Base-by-base conservation (phyloP, 768 basidiomycete genomes). In the Lactarius pseudohatsudake region DNA sequence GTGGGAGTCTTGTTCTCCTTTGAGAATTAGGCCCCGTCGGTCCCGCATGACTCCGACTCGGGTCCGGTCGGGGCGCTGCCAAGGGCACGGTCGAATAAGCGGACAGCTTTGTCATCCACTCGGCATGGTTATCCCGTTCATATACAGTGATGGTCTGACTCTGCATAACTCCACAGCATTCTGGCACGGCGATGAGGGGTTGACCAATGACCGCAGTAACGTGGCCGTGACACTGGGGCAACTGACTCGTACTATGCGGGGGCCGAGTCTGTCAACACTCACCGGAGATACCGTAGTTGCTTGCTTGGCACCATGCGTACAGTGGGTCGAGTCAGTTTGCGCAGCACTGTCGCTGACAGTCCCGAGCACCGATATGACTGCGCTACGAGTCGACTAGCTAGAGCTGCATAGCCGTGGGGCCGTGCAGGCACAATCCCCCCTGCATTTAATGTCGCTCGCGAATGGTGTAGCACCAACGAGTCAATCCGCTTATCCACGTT, bases 271-370 rank as follows among this genome's bases (percentile, higher is more conserved):
- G 3, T 5, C 38, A 15, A 38, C 36, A 4, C 38, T 40, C 38
- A 40, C 38, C 15, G 38, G 38, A 40, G 38, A 5, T 18, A 16
- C n/a, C 9, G 11, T n/a, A 50, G 30, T 34, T 22, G 18, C 22
- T 53, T 16, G 22, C 22, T 1, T 50, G 22, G 45, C 45, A 26
- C 47, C 47, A 50, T 50, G 11, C 26, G 13, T 28, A 62, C 50
- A 36, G 8, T 20, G 15, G 16, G 41, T 57, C 65, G 65, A 66
- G 65, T 66, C 65, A 64, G 36, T 53, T 53, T 28, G 30, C 61
- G 61, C 38, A 43, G 54, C 43, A 47, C 59, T 30, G 15, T 30
- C 20, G 8, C 45, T 22, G 59, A 32, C 41, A 30, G 28, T 6
- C 2, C n/a, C 32, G 43, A 45, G 41, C 15, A n/a, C n/a, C 15